Base-by-base conservation (phyloP, 768 basidiomycete genomes). In the Thelephora aurantiotincta region DNA sequence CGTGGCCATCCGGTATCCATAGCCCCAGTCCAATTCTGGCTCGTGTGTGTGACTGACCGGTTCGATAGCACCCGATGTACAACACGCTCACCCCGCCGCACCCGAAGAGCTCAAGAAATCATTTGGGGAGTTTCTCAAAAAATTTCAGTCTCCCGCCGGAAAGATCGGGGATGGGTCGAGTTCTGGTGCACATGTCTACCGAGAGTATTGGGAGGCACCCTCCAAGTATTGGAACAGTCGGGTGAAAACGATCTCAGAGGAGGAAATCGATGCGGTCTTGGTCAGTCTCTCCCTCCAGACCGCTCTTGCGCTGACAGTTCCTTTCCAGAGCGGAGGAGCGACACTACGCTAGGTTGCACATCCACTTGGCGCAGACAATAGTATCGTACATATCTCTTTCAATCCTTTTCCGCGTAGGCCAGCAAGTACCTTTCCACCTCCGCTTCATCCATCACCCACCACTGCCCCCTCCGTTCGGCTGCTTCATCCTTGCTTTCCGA, bases 361-460 rank as follows among this genome's bases (percentile, higher is more conserved):
- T 19, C 19, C 11, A 46, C 22, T 16, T 19, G 9, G 18, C 44
- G 44, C 7, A 35, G 26, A 30, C 26, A 37, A n/a, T 34, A 22
- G 36, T 38, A 38, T 36, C 47, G 33, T 52, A 47, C 52, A 57
- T 35, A 55, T 5, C 14, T 9, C 22, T 41, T 5, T 71, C 68
- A 91, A 63, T 91, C 88, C 63, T 85, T 89, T 72, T 91, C 88
- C 41, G 87, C 89, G 54, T 89, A 91, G 48, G 88, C 89, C 45
- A 88, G 65, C 61, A 91, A 61, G 61, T 88, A 76, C 55, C 74
- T 63, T 65, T 91, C 88, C 34, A 90, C 79, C 63, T 91, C 88
- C 18, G 62, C 71, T 58, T 85, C 78, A 34, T 65, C 68, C 78
- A 91, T 77, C 41, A 84, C 80, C 33, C 88, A 74, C 88, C 88